Base-by-base conservation (phyloP, 805 yeast species). In the Hanseniaspora vineae region DNA sequence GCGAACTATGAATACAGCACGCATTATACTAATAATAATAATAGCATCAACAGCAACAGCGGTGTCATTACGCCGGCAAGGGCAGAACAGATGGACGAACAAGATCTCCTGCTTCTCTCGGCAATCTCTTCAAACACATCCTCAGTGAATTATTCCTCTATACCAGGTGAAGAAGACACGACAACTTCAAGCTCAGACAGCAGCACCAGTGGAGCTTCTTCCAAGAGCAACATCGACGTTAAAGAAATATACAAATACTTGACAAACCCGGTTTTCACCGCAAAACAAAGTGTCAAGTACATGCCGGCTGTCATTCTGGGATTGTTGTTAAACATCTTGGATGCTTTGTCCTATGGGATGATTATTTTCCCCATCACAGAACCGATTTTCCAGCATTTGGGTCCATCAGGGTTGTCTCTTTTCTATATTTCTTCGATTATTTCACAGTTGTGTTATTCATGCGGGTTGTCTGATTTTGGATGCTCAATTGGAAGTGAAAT, bases 401-500 rank as follows among this genome's bases (percentile, higher is more conserved):
- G 92, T 0, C 86, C 96, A 1, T 76, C 86, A 1, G 98, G 98
- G 0, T 62, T 92, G 40, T 84, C 97, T 1, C 84, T 92, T 92
- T 92, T 92, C 64, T 92, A 92, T 64, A 77, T 90, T 39, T 84
- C 95, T 4, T 84, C 96, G 32, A 75, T 92, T n/a, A 75, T 90
- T 0, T 84, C 95, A 0, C 98, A 92, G 62, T 66, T 88, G 52
- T 84, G 87, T 6, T 89, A 77, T 60, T 88, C 97, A 0, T 64
- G 85, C 20, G 98, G 98, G 14, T 94, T 94, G 1, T 85, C 96
- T 14, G 84, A 85, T 9, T 90, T 92, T 67, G 78, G 78, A 51
- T 75, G 88, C 2, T 96, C 95, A n/a, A 79, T 90, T 42, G 98
- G 98, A 1, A 84, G 96, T 3, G 97, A 92, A 66, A 92, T 92